A percentile compares a stretch with the other conserved stretches of the same genome.
Evolutionary conservation across 331 rosid species (phyloP).

Genomic region (Rhamnella rubrinervis): DNA sequence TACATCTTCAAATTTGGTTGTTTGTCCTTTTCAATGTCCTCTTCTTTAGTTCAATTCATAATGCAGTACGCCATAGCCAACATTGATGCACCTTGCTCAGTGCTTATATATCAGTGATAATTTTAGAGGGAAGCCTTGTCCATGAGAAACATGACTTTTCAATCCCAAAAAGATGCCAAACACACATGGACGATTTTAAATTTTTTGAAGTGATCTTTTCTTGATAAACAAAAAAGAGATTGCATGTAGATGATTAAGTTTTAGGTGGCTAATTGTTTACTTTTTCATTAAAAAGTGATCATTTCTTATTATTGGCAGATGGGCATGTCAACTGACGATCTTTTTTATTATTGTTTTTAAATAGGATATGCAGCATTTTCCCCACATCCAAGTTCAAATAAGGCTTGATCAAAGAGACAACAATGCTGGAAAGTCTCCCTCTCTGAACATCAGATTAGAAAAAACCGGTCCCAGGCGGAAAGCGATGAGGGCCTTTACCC

Average conservation of each 20-base stretch:
- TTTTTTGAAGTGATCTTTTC: too few relatives aligned
- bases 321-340: conserved; percentile 16
- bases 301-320: not conserved
- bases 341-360: conserved; percentile 1
- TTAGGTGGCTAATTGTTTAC: not conserved
- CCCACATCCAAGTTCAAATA: conserved; percentile 59
- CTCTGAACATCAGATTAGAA: conserved; percentile 69
- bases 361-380: conserved; percentile 85
- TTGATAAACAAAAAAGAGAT: not conserved
- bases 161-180: not conserved
- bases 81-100: too few relatives aligned
- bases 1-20: too few relatives aligned
- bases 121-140: too few relatives aligned
- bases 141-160: too few relatives aligned
- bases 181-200: not conserved
- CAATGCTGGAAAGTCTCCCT: conserved; percentile 35
- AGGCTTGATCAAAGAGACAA: conserved; percentile 51
- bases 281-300: not conserved
- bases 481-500: conserved; percentile 74
- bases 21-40: too few relatives aligned
- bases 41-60: too few relatives aligned
- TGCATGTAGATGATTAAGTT: not conserved
- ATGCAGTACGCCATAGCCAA: too few relatives aligned
- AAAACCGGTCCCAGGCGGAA: conserved; percentile 60
- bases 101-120: too few relatives aligned